Percentiles rank a stretch among this genome's conserved stretches.
Evolutionary conservation across 2,329 filamentous ascomycete species (phyloP).

Genomic region (Alternaria sp.): DNA sequence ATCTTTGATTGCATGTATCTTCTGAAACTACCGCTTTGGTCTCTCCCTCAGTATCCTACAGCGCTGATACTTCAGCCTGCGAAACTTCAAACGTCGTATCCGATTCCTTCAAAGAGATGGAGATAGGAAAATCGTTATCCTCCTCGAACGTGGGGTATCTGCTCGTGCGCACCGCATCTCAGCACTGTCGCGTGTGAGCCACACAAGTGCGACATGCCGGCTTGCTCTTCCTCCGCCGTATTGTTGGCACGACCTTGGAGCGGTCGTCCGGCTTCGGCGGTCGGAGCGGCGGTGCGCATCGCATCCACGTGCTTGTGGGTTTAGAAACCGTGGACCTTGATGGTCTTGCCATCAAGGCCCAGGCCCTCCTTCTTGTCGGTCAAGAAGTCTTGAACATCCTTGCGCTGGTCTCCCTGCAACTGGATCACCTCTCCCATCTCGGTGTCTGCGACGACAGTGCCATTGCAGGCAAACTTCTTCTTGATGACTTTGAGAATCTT

Average conservation of each 20-base stretch:
- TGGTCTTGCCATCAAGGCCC: constrained; percentile 92
- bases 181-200: constrained; percentile 15
- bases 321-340: constrained; percentile 71
- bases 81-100: constrained; percentile 5
- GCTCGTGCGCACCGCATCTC: constrained; percentile 26
- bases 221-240: constrained; percentile 6
- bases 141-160: constrained; percentile 27
- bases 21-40: neutral
- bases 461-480: constrained; percentile 99
- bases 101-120: constrained; percentile 22
- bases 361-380: constrained; percentile 93
- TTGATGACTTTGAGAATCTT: constrained; percentile 99
- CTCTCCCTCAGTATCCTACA: neutral
- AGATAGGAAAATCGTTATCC: constrained; percentile 26
- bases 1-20: neutral
- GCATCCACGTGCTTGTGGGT: constrained; percentile 8
- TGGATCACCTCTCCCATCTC: constrained; percentile 99
- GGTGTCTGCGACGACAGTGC: constrained; percentile 93
- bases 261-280: constrained; percentile 6
- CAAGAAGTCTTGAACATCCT: constrained; percentile 97
- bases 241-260: constrained; percentile 11
- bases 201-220: constrained; percentile 7
- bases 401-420: constrained; percentile 98
- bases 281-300: constrained; percentile 14
- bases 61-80: constrained; percentile 6